Conservation (phyloP, 2,329 filamentous ascomycete genomes). For the Chaetomiaceae sp. region DNA sequence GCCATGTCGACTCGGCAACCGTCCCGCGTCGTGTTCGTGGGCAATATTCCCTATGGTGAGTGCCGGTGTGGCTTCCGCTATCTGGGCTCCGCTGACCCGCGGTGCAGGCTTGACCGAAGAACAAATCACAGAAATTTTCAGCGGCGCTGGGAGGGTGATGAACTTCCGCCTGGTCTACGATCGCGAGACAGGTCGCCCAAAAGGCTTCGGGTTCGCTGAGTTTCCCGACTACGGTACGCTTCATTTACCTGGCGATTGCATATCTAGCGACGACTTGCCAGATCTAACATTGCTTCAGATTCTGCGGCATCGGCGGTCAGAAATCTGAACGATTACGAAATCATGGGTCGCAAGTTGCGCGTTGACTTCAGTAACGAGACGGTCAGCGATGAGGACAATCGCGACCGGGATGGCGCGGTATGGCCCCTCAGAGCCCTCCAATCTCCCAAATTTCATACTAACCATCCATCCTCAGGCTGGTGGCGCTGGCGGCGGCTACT, state of each 20-base stretch:
- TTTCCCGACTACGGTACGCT: constrained; percentile 79
- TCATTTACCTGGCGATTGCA: no score
- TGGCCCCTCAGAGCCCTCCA: not conserved
- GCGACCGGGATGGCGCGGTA: constrained; percentile 30
- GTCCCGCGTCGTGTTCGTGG: constrained; percentile 77
- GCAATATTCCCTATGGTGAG: constrained; percentile 78
- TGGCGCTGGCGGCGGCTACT: constrained; percentile 6
- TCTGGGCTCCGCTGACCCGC: constrained; percentile 10
- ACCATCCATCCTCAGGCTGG: constrained; percentile 17
- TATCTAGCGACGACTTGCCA: no score
- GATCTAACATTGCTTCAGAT: constrained; percentile 45
- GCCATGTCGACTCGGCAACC: constrained; percentile 70
- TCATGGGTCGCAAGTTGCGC: constrained; percentile 89
- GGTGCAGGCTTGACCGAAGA: constrained; percentile 85
- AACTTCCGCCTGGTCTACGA: constrained; percentile 94
- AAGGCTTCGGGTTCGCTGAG: constrained; percentile 95
- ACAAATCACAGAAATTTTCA: constrained; percentile 91
- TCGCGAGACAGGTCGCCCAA: constrained; percentile 87
- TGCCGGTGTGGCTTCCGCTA: constrained; percentile 1
- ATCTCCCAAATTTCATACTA: not conserved
- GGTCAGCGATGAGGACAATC: constrained; percentile 62
- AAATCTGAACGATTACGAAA: constrained; percentile 91
- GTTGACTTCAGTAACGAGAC: constrained; percentile 97
- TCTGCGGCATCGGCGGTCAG: constrained; percentile 89
- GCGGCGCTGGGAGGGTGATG: constrained; percentile 80